Evolutionary conservation across 164 flowering plant genomes (phyloP), one percentile per base, ranked within the genome.

Genomic region (Dillenia turbinata): DNA sequence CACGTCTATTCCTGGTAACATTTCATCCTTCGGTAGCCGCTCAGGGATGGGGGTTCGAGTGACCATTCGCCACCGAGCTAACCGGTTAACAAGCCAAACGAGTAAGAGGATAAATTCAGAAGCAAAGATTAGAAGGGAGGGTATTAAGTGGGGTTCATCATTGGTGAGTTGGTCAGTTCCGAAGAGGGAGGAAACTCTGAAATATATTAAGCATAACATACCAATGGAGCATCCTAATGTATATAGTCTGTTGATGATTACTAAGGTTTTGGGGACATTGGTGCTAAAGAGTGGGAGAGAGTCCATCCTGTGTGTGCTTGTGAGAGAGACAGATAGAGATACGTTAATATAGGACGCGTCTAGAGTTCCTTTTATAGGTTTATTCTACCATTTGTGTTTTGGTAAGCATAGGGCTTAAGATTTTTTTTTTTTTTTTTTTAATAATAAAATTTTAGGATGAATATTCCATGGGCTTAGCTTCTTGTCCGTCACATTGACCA

Each of bases 1-100:
- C 8, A 67, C 69, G 47, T 72, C 76, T 6, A 72, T 54, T 9
- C 58, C 66, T 48, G 76, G 76, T 8, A 72, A 56, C 22, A 60
- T 52, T 4, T 55, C 68, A 26, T 72, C 61, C n/a, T 3, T 26
- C 9, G 70, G 70, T n/a, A 71, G n/a, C 8, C 64, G 52, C 12
- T 71, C 75, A 0, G 75, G 67, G 48, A 51, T 57, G 17, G 54
- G 61, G 11, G 52, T 52, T n/a, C 75, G 47, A 6, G 54, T 13
- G 10, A 71, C 44, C 6, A 70, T 70, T 1, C 46, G 60, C 67
- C 67, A 71, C 13, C 46, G 49, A 13, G 11, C 62, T 12, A 67
- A 60, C n/a, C 47, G 56, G 47, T 17, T 2, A 22, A 66, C 53
- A 5, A 63, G 9, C 75, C 75, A 66, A 0, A 66, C 4, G 56